Evolutionary conservation across 2,329 filamentous ascomycete genomes (phyloP), one percentile per base, ranked within the genome.

Genomic region (Paraconiothyrium sp.): DNA sequence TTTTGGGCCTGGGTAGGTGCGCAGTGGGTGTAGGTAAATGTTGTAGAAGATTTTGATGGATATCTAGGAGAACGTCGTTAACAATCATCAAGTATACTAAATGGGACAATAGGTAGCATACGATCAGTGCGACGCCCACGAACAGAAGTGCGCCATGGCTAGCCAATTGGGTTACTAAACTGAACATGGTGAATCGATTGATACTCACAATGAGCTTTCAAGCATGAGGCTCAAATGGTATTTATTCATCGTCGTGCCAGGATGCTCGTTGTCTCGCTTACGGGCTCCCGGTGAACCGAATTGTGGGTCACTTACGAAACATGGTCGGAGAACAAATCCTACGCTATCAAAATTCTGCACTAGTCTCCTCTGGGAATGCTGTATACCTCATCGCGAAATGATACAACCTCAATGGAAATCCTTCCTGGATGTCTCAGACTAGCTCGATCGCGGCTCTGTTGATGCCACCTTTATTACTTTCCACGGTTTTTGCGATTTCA

Each of bases 21-120:
- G 52, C 0, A 71, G 61, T 11, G 67, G 65, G 30, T 71, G 66
- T 10, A 69, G 43, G 49, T 47, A 67, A n/a, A 70, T 34, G 48
- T 67, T 70, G 50, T 70, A 70, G 6, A 67, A 2, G 3, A 64
- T 32, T 46, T 61, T 58, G 5, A 37, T n/a, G 27, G 27, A 2
- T 10, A 48, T 27, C 54, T 57, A 20, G 43, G 11, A 27, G n/a
- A 6, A 34, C 14, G 8, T 13, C 14, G 11, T 54, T 13, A 30
- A n/a, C 43, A 35, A 24, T 30, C 8, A 10, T 2, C 2, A 41
- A 14, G 20, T 7, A 10, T 27, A 41, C 10, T 6, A 51, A 22
- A 16, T 37, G 35, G 35, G 35, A 37, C 13, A 11, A 14, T 37
- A 3, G 13, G 35, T 37, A 9, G 37, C 37, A 13, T 54, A 54